Evolutionary conservation across 139 green algal species (phyloP), one percentile per base, ranked within the genome.

Genomic region (Chlamydomonas schloesseri): DNA sequence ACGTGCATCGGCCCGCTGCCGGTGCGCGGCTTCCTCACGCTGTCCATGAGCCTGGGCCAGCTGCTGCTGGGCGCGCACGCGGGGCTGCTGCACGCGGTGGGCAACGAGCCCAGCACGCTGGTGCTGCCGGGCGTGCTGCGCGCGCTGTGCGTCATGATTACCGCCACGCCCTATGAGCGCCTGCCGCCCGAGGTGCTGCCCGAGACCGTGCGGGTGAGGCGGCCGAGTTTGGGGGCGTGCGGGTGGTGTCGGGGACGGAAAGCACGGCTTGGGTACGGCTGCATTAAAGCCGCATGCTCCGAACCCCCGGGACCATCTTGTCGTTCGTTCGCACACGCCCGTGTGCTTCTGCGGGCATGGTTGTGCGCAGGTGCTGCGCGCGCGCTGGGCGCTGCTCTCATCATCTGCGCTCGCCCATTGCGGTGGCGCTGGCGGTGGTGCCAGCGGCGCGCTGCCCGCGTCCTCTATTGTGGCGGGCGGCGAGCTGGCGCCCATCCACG

Each of bases 31-130:
- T 97, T 96, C 88, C 92, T 89, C 28, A 92, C 94, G 4, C 82
- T 97, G 53, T 97, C 94, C 10, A 72, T 84, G 15, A 90, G 88
- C 10, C 81, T 97, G 28, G 94, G 81, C 3, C 88, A 89, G 36
- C 53, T 87, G 71, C 77, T 93, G 69, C 62, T 93, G 76, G 58
- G 78, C 68, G 83, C 91, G 67, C 91, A 94, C 78, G 69, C 74
- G 20, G 84, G 88, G 20, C 86, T 96, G 69, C 79, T 94, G 62
- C 84, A 83, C 28, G 82, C 71, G 1, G 53, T 93, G 42, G 24
- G 62, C 20, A 26, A 0, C 0, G 91, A 94, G 76, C 33, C 23
- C 14, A 82, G 90, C 28, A 13, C 62, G 3, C 2, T 42, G 26
- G 89, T 95, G 46, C 81, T 93, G 68, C 57, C 76, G 0, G 75